Evolutionary conservation across 2,329 filamentous ascomycete genomes (phyloP), one percentile per base, ranked within the genome.

Genomic region (Dothideomycetes sp.): DNA sequence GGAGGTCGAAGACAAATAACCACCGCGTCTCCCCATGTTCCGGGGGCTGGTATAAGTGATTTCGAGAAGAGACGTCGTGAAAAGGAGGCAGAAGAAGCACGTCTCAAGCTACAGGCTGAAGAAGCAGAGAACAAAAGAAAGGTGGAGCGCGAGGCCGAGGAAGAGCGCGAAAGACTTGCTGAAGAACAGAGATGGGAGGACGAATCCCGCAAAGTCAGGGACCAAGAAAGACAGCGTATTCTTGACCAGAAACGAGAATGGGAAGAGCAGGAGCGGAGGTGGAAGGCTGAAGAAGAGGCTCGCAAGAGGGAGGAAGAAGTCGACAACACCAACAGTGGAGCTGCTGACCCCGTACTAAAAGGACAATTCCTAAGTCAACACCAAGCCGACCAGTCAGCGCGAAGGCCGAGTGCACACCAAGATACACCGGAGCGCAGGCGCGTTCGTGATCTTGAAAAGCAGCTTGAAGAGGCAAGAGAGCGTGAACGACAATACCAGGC

Each of bases 1-100:
- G 91, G 91, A 42, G 85, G 81, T 13, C 77, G 88, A 52, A 78
- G 91, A 45, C 91, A 98, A 64, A 96, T 98, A 57, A 96, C 88
- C 7, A 86, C 74, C 52, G 76, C 85, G 11, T 72, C 77, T 22
- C 91, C 91, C 4, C 62, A 74, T 32, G 85, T 96, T 8, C 87
- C 88, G 1, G 37, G 37, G 4, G 28, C 32, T 16, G 89, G 70
- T 56, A 53, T 87, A 48, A 83, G 81, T 3, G 88, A 94, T 52
- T 95, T 94, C 64, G 84, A 94, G 61, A 82, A 82, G 31, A 66
- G 65, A 49, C 66, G 73, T 33, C 68, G 65, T 40, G 74, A 80
- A 52, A 68, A 71, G 49, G 68, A 67, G 25, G 65, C 64, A 6
- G 74, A 77, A 53, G 72, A 74, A 43, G 71, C 75, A 48, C 63